These are phyloP conservation scores for Entomophthora muscae DNA, from an alignment of 371 early-diverging fungal species.

Conservation along the genomic window DNA sequence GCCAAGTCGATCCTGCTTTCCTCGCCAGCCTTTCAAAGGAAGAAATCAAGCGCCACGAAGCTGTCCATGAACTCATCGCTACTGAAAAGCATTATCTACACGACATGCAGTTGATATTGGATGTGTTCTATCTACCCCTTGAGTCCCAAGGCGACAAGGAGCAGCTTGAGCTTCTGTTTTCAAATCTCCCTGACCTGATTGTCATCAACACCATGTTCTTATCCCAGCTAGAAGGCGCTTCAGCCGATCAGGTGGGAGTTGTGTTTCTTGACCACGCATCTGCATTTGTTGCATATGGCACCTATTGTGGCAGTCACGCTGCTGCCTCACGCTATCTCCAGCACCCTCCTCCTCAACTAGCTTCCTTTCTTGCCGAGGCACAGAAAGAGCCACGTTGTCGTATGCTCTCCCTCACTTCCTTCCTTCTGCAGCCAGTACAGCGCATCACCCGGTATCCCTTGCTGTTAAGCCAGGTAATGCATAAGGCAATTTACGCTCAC, in stretches of 20 bases:
- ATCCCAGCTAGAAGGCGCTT: slow-evolving; percentile 42
- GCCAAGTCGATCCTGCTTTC: background rate
- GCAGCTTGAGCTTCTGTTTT: slow-evolving; percentile 19
- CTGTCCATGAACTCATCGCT: slow-evolving; percentile 67
- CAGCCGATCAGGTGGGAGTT: slow-evolving; percentile 37
- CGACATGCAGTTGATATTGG: slow-evolving; percentile 62
- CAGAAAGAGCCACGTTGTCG: slow-evolving; percentile 37
- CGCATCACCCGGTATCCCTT: slow-evolving; percentile 85
- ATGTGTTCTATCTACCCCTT: slow-evolving; percentile 38
- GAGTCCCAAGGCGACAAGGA: slow-evolving; percentile 10
- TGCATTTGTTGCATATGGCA: slow-evolving; percentile 33
- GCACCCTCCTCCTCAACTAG: slow-evolving; percentile 30
- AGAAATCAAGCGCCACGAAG: slow-evolving; percentile 70
- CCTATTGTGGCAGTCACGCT: slow-evolving; percentile 47
- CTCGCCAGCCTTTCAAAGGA: background rate
- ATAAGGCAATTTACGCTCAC: background rate
- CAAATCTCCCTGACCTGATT: slow-evolving; percentile 52
- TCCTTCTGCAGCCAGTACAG: slow-evolving; percentile 81
- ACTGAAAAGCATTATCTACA: slow-evolving; percentile 70
- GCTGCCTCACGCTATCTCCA: slow-evolving; percentile 40
- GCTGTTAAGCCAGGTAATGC: slow-evolving; percentile 49
- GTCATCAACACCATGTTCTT: slow-evolving; percentile 48
- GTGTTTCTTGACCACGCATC: slow-evolving; percentile 38
- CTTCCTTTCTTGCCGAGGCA: background rate
- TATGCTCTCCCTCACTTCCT: slow-evolving; percentile 63